A percentile compares a stretch with the other conserved stretches of the same genome.
These are phyloP conservation scores for Picea glauca DNA, from an alignment of 75 land plant genomes.

Conservation along the genomic window DNA sequence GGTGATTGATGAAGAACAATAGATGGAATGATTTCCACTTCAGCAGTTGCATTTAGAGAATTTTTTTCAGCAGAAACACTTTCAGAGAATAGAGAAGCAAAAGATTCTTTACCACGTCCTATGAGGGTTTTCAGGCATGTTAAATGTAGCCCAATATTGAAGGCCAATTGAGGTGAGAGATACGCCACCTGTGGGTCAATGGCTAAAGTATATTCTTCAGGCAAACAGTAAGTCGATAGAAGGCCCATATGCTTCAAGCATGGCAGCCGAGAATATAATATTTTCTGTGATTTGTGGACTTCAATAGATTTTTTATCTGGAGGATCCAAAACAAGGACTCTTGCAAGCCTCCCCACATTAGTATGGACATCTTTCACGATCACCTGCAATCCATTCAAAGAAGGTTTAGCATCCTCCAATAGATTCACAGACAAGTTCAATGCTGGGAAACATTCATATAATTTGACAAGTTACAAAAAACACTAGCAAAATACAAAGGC, in stretches of 20 bases:
- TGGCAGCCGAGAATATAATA: not conserved
- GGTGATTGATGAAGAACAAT: not conserved
- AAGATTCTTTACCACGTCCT: constrained; percentile 28
- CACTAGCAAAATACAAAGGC: not conserved
- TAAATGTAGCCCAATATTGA: constrained; percentile 74
- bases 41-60: not conserved
- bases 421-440: not conserved
- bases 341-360: constrained; percentile 59
- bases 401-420: not conserved
- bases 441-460: not conserved
- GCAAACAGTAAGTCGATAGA: constrained; percentile 42
- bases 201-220: not conserved
- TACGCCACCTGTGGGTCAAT: constrained; percentile 50
- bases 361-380: constrained; percentile 50
- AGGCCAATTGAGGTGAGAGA: constrained; percentile 73
- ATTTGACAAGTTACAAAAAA: not conserved
- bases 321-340: constrained; percentile 64
- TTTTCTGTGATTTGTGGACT: not conserved
- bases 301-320: constrained; percentile 18
- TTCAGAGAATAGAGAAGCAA: constrained; percentile 22
- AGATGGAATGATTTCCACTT: constrained; percentile 28
- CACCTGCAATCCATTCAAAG: constrained; percentile 33
- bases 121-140: constrained; percentile 52
- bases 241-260: constrained; percentile 7
- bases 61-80: constrained; percentile 3